Conservation (phyloP, 2,329 filamentous ascomycete species). For the Dactylonectria macrodidyma region DNA sequence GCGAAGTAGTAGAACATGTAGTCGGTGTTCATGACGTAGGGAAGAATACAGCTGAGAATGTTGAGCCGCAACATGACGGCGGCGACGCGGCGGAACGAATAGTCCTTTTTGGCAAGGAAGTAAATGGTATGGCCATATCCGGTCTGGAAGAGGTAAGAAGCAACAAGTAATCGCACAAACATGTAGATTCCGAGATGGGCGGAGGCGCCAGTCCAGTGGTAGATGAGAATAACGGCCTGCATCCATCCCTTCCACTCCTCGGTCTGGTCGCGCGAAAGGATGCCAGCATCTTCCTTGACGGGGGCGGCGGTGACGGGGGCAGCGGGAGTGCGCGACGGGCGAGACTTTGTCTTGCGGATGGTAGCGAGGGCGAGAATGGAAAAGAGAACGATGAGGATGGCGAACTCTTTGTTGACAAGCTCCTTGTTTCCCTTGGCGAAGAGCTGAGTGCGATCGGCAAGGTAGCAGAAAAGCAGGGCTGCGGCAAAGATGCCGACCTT, state of each 20-base stretch:
- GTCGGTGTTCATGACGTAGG: slow-evolving; percentile 69
- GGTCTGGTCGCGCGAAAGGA: slow-evolving; percentile 65
- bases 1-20: slow-evolving; percentile 71
- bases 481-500: slow-evolving; percentile 46
- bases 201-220: slow-evolving; percentile 70
- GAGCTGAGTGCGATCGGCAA: slow-evolving; percentile 48
- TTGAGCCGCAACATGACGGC: slow-evolving; percentile 71
- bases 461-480: slow-evolving; percentile 47
- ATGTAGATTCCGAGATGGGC: slow-evolving; percentile 65
- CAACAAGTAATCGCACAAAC: slow-evolving; percentile 67
- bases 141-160: slow-evolving; percentile 74
- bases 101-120: slow-evolving; percentile 70
- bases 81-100: slow-evolving; percentile 66
- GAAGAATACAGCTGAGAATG: slow-evolving; percentile 65
- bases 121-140: slow-evolving; percentile 74
- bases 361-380: slow-evolving; percentile 31
- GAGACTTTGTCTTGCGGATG: slow-evolving; percentile 37
- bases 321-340: slow-evolving; percentile 31
- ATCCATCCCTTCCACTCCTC: slow-evolving; percentile 79
- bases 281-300: slow-evolving; percentile 38
- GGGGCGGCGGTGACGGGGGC: slow-evolving; percentile 18
- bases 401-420: slow-evolving; percentile 39
- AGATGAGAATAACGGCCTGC: slow-evolving; percentile 68
- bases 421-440: slow-evolving; percentile 48
- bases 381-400: slow-evolving; percentile 32